Evolutionary conservation across 306 rosid species (phyloP).

Genomic region (Cucumis cinereus): DNA sequence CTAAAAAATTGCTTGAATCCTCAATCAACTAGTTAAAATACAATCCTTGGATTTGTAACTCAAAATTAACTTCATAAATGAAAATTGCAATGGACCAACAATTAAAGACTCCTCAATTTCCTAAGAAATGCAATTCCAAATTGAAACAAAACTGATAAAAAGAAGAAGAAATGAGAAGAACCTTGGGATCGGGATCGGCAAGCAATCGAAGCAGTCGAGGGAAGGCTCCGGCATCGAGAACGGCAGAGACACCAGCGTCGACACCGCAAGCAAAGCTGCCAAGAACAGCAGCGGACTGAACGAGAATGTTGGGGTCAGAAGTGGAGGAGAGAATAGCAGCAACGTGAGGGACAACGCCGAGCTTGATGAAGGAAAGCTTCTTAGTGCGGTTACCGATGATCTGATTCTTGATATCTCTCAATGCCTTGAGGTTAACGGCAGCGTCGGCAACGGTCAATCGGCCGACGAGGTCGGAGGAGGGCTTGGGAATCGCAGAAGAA

Average conservation of each 20-base stretch:
- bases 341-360: slow-evolving; percentile 63
- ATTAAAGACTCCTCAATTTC: neutral
- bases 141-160: neutral
- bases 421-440: slow-evolving; percentile 61
- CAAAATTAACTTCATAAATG: neutral
- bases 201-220: slow-evolving; percentile 51
- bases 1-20: neutral
- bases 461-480: slow-evolving; percentile 47
- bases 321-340: slow-evolving; percentile 42
- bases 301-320: slow-evolving; percentile 40
- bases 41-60: neutral
- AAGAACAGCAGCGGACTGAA: slow-evolving; percentile 77
- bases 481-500: slow-evolving; percentile 19
- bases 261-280: slow-evolving; percentile 93
- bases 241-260: slow-evolving; percentile 76
- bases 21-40: neutral
- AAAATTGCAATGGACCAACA: neutral
- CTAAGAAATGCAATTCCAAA: neutral
- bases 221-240: slow-evolving; percentile 67
- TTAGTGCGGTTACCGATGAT: slow-evolving; percentile 95
- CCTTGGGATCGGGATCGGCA: slow-evolving; percentile 61
- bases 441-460: slow-evolving; percentile 53
- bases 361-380: slow-evolving; percentile 74
- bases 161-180: slow-evolving; percentile 9
- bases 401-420: slow-evolving; percentile 76